phyloP scores from a whole-genome alignment of 1,284 basidiomycete species.

The Malassezia cuniculi region DNA sequence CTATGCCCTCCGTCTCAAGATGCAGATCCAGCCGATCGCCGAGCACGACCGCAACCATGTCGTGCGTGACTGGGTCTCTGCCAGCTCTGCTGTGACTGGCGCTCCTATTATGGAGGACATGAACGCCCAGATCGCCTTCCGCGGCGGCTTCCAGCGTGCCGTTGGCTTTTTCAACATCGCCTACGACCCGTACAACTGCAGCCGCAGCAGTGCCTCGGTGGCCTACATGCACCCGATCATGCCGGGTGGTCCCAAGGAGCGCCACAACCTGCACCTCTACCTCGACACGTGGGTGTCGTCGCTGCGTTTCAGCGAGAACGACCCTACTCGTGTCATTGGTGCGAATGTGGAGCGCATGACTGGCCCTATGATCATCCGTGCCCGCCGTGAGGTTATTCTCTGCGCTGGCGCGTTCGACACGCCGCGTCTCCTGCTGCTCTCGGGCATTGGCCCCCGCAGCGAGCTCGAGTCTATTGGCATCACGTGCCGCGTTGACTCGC shows the following conservation, averaged over 20 bases:
- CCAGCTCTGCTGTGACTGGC: slow-evolving; percentile 29
- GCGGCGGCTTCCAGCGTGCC: slow-evolving; percentile 33
- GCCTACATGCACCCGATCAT: slow-evolving; percentile 46
- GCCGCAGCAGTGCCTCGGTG: slow-evolving; percentile 37
- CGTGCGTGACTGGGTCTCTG: slow-evolving; percentile 42
- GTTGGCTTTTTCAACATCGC: slow-evolving; percentile 46
- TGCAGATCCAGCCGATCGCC: slow-evolving; percentile 44
- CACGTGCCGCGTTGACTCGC: slow-evolving; percentile 47
- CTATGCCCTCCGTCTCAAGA: slow-evolving; percentile 43
- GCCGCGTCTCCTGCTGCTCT: slow-evolving; percentile 51
- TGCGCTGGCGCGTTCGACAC: slow-evolving; percentile 47
- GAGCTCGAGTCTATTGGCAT: slow-evolving; percentile 48
- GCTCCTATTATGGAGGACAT: slow-evolving; percentile 41
- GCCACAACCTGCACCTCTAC: slow-evolving; percentile 44
- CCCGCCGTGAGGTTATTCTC: slow-evolving; percentile 38
- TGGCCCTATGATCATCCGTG: too few relatives aligned
- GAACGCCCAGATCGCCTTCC: slow-evolving; percentile 39
- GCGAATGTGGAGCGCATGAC: slow-evolving; percentile 28
- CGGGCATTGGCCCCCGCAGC: slow-evolving; percentile 49
- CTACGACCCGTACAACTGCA: slow-evolving; percentile 43
- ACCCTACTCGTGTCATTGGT: slow-evolving; percentile 22
- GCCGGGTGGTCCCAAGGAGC: slow-evolving; percentile 34
- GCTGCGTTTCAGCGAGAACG: slow-evolving; percentile 24
- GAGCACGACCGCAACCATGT: slow-evolving; percentile 44
- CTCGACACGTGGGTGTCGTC: slow-evolving; percentile 44